These are phyloP conservation scores for Dryas alaskensis DNA, from an alignment of 306 rosid species.

Conservation along the genomic window DNA sequence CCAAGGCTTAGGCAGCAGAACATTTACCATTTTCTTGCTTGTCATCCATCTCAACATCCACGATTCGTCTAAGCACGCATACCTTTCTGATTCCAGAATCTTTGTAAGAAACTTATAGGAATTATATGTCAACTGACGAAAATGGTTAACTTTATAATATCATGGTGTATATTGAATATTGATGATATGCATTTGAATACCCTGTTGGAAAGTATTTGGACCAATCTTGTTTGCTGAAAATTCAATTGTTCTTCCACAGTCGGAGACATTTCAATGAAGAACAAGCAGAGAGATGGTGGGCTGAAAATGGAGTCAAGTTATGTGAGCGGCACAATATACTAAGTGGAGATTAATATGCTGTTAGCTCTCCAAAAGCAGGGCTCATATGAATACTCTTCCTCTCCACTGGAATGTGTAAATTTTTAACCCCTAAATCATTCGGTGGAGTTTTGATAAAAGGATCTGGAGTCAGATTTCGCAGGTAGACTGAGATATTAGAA, in stretches of 20 bases:
- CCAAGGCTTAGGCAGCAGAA: background rate
- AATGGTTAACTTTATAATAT: background rate
- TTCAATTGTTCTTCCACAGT: conserved; percentile 45
- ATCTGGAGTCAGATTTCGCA: conserved; percentile 22
- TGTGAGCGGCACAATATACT: conserved; percentile 59
- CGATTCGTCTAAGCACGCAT: too few species aligned
- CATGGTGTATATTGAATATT: background rate
- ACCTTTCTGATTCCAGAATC: background rate
- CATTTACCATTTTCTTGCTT: too few species aligned
- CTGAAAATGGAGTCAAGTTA: conserved; percentile 64
- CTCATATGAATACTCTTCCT: conserved; percentile 16
- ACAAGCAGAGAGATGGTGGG: conserved; percentile 90
- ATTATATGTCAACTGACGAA: background rate
- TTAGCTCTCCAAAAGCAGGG: background rate
- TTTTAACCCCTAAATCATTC: conserved; percentile 30
- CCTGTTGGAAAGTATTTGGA: conserved; percentile 19
- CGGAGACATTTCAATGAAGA: conserved; percentile 84
- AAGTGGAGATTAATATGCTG: conserved; percentile 40
- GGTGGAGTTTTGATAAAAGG: conserved; percentile 18
- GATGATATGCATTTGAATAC: conserved; percentile 1
- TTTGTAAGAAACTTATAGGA: background rate
- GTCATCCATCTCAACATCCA: too few species aligned
- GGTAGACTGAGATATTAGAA: conserved; percentile 39
- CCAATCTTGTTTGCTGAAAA: conserved; percentile 23
- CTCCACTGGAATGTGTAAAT: conserved; percentile 43